A percentile compares a stretch with the other conserved stretches of the same genome.
Evolutionary conservation across 768 basidiomycete species (phyloP).

Genomic region (Mycena haematopus): DNA sequence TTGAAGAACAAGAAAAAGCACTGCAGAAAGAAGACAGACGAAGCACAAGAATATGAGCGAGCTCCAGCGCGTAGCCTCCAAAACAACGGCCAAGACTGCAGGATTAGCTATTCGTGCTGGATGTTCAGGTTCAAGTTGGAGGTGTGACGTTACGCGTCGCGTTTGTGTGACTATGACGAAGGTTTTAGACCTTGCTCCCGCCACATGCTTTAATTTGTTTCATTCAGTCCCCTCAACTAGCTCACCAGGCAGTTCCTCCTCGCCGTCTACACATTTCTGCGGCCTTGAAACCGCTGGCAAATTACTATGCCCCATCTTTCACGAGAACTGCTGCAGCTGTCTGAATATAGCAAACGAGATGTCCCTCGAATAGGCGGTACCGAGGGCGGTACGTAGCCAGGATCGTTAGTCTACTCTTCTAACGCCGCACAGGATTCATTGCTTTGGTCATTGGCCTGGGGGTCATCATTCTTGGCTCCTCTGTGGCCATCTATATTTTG

Average conservation of each 20-base stretch:
- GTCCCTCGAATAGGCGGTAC: conserved; percentile 23
- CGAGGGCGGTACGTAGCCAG: conserved; percentile 13
- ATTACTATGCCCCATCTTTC: neutral
- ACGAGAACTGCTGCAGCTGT: neutral
- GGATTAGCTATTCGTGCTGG: too few species aligned
- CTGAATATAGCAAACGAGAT: conserved; percentile 16
- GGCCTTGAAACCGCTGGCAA: neutral
- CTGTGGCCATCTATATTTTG: conserved; percentile 58
- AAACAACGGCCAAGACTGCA: too few species aligned
- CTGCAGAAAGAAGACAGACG: neutral
- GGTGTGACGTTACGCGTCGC: neutral
- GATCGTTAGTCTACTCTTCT: neutral
- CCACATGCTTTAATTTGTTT: conserved; percentile 3
- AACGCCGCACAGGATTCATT: conserved; percentile 56
- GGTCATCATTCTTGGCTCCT: conserved; percentile 59
- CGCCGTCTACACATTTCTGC: too few species aligned
- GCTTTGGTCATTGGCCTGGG: conserved; percentile 62
- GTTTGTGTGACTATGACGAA: neutral
- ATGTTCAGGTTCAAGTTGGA: too few species aligned
- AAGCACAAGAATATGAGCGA: too few species aligned
- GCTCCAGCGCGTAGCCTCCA: too few species aligned
- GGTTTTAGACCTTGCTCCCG: neutral
- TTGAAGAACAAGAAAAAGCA: neutral
- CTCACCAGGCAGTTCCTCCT: neutral
- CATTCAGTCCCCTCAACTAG: neutral